Base-by-base conservation (phyloP, 371 early-diverging fungal genomes). In the Mucor racemosus region DNA sequence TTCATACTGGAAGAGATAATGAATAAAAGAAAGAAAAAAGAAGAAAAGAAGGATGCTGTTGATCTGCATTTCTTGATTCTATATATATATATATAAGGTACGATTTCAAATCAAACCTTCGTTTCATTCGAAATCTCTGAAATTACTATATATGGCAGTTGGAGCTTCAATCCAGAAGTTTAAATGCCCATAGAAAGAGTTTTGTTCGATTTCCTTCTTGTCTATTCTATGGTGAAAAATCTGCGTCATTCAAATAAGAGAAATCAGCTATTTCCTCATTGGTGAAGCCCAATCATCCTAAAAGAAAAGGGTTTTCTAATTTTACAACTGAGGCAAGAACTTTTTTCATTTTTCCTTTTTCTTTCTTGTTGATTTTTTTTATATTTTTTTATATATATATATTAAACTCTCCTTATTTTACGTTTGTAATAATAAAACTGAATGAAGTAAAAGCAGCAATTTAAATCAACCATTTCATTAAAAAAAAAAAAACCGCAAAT, bases 231-330 rank as follows among this genome's bases (percentile, higher is more conserved):
- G 50, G 50, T 13, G 26, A 26, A 50, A 50, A 50, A 50, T 50
- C 5, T 50, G 50, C 50, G 50, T 50, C 50, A 50, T 50, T 50
- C 50, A 50, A 50, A 44, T 8, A n/a, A 17, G 44, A 50, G 11
- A 50, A 50, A 50, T 50, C 50, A 50, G 50, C 50, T 50, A 50
- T 50, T 50, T 50, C 50, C 50, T 50, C 50, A 50, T 50, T 50
- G 50, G 50, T 50, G 50, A 50, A 26, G 50, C 50, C 50, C 11
- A 50, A 26, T 3, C 26, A 26, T 26, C 26, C 26, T 50, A 21
- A 50, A 55, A 55, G 34, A 33, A 55, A 35, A 34, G 56, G 35
- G 34, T 55, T 55, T 55, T 55, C 35, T 55, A 13, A 33, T 53
- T 53, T 53, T 33, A 31, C 33, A 44, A 15, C 44, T 6, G 17